Base-by-base conservation (phyloP, 768 basidiomycete genomes). In the Mycena leptocephala region DNA sequence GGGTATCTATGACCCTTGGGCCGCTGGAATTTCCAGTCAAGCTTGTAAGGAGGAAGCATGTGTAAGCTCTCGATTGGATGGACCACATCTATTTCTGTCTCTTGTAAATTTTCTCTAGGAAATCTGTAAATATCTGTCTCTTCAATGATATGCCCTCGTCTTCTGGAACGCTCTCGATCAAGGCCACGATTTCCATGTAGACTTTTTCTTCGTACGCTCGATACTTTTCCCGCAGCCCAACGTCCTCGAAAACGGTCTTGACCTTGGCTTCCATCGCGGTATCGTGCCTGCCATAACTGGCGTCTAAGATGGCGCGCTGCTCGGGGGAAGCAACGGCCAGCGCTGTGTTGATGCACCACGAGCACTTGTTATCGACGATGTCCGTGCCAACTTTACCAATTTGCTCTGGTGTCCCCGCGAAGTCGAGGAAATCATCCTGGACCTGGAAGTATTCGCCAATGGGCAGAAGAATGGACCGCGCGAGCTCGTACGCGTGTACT, bases 361-460 rank as follows among this genome's bases (percentile, higher is more conserved):
- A 95, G 85, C 98, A 99, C 88, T 99, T 99, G 92, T 99, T 99
- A 86, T 99, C 98, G 73, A 99, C 85, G 81, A 99, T 99, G 83
- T 99, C 98, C 22, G 98, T 99, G 26, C 98, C 98, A 73, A 99
- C 93, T 87, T 99, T 99, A 53, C 98, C 98, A 63, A 98, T 94
- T 79, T 95, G 90, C 85, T 97, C 96, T 0, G 96, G 96, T 5
- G 95, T 91, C 5, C 94, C 97, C 20, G 95, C 93, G 83, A 92
- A 98, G 84, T 99, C 98, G 80, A 99, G 92, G 85, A 93, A 98
- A 85, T 99, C 98, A 82, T 99, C 97, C 85, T 99, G 98, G 70
- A 97, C 90, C 85, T 99, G 98, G 92, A 99, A 99, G 87, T 99
- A 99, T 84, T 98, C 97, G 66, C 98, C 98, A 70, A 99, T 90